Evolutionary conservation across 768 basidiomycete species (phyloP).

Genomic region (Suillus sp.): DNA sequence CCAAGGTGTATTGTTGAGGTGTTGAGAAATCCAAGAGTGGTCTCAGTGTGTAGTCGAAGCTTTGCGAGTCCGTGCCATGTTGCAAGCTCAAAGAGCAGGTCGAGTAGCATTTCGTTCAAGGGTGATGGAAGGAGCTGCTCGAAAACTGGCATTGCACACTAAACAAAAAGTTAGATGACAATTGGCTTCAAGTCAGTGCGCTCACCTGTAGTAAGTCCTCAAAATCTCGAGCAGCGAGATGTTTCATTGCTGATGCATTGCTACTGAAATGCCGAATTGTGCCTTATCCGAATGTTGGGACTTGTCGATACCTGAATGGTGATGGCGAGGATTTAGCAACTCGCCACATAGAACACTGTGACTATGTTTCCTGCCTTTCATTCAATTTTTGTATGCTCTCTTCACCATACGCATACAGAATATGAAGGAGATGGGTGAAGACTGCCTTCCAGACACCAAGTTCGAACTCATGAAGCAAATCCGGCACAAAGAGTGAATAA

Average conservation of each 20-base stretch:
- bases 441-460: slow-evolving; percentile 41
- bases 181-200: background rate
- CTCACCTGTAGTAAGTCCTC: background rate
- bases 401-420: slow-evolving; percentile 24
- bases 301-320: slow-evolving; percentile 28
- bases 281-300: slow-evolving; percentile 34
- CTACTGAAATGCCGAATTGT: slow-evolving; percentile 32
- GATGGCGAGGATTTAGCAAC: background rate
- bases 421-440: slow-evolving; percentile 37
- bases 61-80: slow-evolving; percentile 29
- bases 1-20: slow-evolving; percentile 29
- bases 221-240: slow-evolving; percentile 28
- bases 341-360: background rate
- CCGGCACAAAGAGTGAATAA: slow-evolving; percentile 32
- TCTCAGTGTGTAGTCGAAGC: slow-evolving; percentile 22
- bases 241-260: slow-evolving; percentile 37
- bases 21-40: slow-evolving; percentile 17
- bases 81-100: slow-evolving; percentile 28
- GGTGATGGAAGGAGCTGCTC: slow-evolving; percentile 29
- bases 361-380: background rate
- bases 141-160: slow-evolving; percentile 36
- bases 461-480: slow-evolving; percentile 43
- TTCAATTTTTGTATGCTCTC: background rate
- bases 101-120: slow-evolving; percentile 21
- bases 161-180: background rate